Evolutionary conservation across 2,329 filamentous ascomycete species (phyloP), one percentile per base, ranked within the genome.

Genomic region (Apiospora pterosperma): DNA sequence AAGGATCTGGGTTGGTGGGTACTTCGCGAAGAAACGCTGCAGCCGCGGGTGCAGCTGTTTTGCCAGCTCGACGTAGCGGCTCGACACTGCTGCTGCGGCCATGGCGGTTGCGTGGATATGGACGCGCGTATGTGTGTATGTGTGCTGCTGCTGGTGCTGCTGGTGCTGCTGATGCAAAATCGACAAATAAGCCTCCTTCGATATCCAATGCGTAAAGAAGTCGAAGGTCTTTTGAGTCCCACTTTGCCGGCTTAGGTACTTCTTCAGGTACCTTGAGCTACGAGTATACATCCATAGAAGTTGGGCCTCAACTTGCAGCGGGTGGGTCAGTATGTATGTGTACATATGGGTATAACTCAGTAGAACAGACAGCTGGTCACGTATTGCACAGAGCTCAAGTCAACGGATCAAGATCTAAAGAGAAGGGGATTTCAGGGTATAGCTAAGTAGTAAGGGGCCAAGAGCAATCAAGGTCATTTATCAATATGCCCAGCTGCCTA

Each of bases 1-100:
- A 66, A 87, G 80, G 74, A 90, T 84, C 70, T 85, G 78, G 62
- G 81, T 85, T 59, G 95, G 93, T 48, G 96, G 96, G 78, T 95
- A 97, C 69, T 92, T 91, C 64, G 91, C 90, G 79, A 99, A 91
- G 85, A 99, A 97, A 73, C 89, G 88, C 75, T 91, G 87, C 58
- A 99, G 87, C 44, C 90, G 90, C 63, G 87, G 82, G 10, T 93
- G 96, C 44, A 98, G 88, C 69, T 86, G 82, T 78, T 89, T 87
- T 66, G 91, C 91, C 65, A 93, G 83, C 72, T 83, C 80, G 69
- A 88, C 76, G 69, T 82, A 80, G 62, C 70, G 64, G 67, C 68
- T 67, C 67, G 67, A 72, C 31, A 63, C 38, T 62, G 71, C 69
- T 67, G 61, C 66, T 52, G 16, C 39, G 34, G 44, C 62, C 25